Evolutionary conservation across 345 rosid genomes (phyloP).

Genomic region (Citrus glauca): DNA sequence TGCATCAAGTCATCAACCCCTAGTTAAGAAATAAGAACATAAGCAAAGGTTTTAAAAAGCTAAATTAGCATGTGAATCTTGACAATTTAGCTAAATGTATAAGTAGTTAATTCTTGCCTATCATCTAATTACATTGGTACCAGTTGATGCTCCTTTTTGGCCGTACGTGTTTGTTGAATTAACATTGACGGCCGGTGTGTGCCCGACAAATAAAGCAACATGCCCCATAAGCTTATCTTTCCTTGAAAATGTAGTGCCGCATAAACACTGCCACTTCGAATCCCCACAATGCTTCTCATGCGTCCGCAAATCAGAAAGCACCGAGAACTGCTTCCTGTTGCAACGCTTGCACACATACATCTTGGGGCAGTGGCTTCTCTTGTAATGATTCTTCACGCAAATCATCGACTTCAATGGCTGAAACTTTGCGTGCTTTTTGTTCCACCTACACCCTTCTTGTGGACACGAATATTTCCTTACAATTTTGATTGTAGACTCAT

Average conservation of each 20-base stretch:
- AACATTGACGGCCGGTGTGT: conserved; percentile 30
- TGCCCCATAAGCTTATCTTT: conserved; percentile 88
- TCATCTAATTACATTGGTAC: conserved; percentile 14
- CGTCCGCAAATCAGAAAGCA: conserved; percentile 81
- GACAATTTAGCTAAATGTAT: neutral
- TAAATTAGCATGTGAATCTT: neutral
- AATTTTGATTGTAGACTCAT: conserved; percentile 16
- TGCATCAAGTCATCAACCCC: neutral
- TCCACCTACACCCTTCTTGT: conserved; percentile 83
- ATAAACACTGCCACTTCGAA: conserved; percentile 77
- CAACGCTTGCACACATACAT: conserved; percentile 86
- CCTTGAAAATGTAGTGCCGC: conserved; percentile 84
- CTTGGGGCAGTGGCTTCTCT: conserved; percentile 91
- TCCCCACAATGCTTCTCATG: conserved; percentile 94
- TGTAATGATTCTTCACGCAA: conserved; percentile 90
- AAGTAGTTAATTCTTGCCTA: conserved; percentile 1
- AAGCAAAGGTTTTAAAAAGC: neutral
- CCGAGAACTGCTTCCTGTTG: conserved; percentile 73
- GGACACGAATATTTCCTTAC: conserved; percentile 72
- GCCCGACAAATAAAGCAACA: conserved; percentile 69
- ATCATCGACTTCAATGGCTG: conserved; percentile 88
- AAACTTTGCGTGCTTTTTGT: conserved; percentile 71
- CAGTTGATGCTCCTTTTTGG: conserved; percentile 15
- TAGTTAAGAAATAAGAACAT: too few relatives aligned
- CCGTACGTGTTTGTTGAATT: neutral